A percentile compares a stretch with the other conserved stretches of the same genome.
These are phyloP conservation scores for Darksidea phi DNA, from an alignment of 495 filamentous ascomycete genomes.

Conservation along the genomic window DNA sequence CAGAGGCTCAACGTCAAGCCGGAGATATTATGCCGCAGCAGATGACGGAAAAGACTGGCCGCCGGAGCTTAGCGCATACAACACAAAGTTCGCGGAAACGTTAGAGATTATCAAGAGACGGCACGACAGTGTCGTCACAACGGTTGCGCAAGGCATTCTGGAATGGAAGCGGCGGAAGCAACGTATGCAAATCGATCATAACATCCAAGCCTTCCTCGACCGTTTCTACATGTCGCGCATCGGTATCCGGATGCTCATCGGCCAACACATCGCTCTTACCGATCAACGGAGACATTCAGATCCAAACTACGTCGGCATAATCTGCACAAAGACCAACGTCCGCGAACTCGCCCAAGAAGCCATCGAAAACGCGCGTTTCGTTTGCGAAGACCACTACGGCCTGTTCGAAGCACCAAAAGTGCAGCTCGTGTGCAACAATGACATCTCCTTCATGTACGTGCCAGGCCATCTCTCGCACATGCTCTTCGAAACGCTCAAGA, in stretches of 20 bases:
- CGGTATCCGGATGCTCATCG: slow-evolving; percentile 97
- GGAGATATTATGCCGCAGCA: slow-evolving; percentile 87
- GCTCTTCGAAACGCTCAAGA: slow-evolving; percentile 99
- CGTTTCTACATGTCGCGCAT: slow-evolving; percentile 99
- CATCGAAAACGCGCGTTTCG: slow-evolving; percentile 96
- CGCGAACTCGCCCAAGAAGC: slow-evolving; percentile 94
- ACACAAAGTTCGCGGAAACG: slow-evolving; percentile 79
- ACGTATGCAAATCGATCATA: slow-evolving; percentile 96
- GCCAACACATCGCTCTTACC: slow-evolving; percentile 94
- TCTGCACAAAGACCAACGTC: slow-evolving; percentile 97
- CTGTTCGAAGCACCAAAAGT: slow-evolving; percentile 96
- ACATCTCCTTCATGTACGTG: slow-evolving; percentile 98
- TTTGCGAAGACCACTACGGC: slow-evolving; percentile 98
- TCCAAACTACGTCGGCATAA: slow-evolving; percentile 94
- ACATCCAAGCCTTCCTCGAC: slow-evolving; percentile 94
- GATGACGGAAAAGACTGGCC: slow-evolving; percentile 91
- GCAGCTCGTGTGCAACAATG: slow-evolving; percentile 89
- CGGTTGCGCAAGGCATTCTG: slow-evolving; percentile 86
- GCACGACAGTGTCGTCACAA: slow-evolving; percentile 96
- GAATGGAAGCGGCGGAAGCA: slow-evolving; percentile 97
- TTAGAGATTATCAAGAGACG: slow-evolving; percentile 90
- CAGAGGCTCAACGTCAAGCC: slow-evolving; percentile 43
- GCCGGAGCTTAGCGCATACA: slow-evolving; percentile 90
- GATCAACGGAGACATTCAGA: slow-evolving; percentile 85
- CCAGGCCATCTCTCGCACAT: slow-evolving; percentile 97